Evolutionary conservation across 192 early-diverging fungal genomes (phyloP), one percentile per base, ranked within the genome.

Genomic region (Entomortierella lignicola): DNA sequence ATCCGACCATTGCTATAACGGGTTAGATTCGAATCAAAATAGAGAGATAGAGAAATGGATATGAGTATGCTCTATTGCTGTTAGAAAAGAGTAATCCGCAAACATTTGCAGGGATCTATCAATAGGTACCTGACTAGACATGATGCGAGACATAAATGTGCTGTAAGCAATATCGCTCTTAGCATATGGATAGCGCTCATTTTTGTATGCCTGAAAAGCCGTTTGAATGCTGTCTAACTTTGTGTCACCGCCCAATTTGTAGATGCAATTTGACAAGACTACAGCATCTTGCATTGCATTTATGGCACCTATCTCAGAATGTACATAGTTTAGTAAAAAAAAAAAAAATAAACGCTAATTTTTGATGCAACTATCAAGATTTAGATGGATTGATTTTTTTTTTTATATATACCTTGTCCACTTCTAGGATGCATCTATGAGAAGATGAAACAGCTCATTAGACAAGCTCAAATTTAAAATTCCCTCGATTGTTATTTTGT

Each of bases 211-310:
- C 34, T 61, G 5, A 12, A 61, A 61, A 8, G 44, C 42, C 2
- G 29, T 27, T 4, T 48, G 27, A 29, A 61, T 44, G n/a, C n/a
- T n/a, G 8, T 48, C 44, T 13, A 4, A 21, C 8, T 18, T 18
- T 7, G 12, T 48, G 8, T 12, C 4, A 25, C 21, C 11, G 10
- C 15, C 18, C 12, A 61, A 23, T n/a, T 44, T 43, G 29, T 31
- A 44, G 1, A 61, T 21, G 27, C 43, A 44, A 26, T 61, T 61
- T 23, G 60, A 41, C 42, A 61, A 48, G 25, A 48, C 20, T 6
- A 61, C 60, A 6, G 60, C 42, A 30, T 61, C 60, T 2, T 61
- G 60, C 41, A 61, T 47, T 6, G 41, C 60, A 26, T 31, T 48
- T 7, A 63, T 21, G 12, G 61, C 70, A 50, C 70, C 69, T 71